Percentiles rank a stretch among this genome's conserved stretches.
Conservation (phyloP, 169 alveolate genomes). For the Plasmodium inui region DNA sequence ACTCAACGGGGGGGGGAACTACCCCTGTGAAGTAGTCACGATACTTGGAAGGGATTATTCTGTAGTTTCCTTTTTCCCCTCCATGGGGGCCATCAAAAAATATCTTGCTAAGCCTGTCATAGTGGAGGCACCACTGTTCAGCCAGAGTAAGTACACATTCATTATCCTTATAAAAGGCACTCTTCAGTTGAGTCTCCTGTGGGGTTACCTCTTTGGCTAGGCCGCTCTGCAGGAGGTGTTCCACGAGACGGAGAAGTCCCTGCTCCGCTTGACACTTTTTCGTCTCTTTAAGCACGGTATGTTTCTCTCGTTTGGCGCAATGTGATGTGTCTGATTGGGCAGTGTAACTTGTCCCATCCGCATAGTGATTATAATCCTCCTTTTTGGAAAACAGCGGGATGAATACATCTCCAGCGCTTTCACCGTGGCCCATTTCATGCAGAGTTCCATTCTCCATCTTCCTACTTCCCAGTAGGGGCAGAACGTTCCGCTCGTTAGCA, state of each 20-base stretch:
- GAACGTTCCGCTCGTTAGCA: not conserved
- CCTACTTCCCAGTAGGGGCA: not conserved
- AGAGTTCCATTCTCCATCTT: not conserved
- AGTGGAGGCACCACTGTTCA: conserved; percentile 26
- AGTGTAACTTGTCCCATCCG: not conserved
- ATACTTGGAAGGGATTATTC: conserved; percentile 30
- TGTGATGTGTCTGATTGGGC: not conserved
- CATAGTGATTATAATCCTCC: not conserved
- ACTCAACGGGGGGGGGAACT: not conserved
- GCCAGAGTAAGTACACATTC: conserved; percentile 9
- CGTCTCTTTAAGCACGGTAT: not conserved
- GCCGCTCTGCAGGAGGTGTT: not conserved
- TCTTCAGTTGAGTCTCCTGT: not conserved
- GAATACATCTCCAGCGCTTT: conserved; percentile 3
- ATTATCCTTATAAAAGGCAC: conserved; percentile 33
- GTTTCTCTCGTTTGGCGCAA: not conserved
- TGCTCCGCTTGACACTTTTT: not conserved
- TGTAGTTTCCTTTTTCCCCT: not conserved
- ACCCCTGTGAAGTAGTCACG: conserved; percentile 13
- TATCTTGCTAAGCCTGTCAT: not conserved
- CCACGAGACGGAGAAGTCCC: not conserved
- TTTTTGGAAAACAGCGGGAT: conserved; percentile 18
- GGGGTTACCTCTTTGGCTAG: not conserved
- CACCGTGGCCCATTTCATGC: not conserved
- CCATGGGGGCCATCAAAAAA: not conserved